Percentiles rank a stretch among this genome's conserved stretches.
Conservation (phyloP, 805 yeast genomes). For the Lipomyces yamanashiensis region DNA sequence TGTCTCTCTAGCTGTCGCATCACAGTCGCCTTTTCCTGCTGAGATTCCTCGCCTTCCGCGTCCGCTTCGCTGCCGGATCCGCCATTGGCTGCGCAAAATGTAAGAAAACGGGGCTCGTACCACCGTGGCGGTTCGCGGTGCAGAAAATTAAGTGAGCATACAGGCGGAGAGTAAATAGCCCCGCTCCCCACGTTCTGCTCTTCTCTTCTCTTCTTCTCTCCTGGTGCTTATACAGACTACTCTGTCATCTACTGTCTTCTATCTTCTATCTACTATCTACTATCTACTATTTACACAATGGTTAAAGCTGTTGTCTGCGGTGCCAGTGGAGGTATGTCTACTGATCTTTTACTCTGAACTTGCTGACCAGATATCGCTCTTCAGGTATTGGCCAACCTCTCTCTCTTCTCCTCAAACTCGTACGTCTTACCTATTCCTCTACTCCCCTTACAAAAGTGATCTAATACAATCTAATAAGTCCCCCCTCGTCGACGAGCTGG, state of each 20-base stretch:
- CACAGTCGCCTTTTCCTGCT: too few relatives aligned
- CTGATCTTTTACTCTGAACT: neutral
- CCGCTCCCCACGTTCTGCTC: constrained; percentile 1
- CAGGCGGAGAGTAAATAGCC: neutral
- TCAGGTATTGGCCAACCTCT: constrained; percentile 89
- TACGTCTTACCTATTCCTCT: constrained; percentile 4
- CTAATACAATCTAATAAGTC: constrained; percentile 42
- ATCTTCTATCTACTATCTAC: neutral
- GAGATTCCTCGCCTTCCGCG: too few relatives aligned
- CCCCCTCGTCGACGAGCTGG: constrained; percentile 63
- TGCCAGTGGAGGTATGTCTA: constrained; percentile 50
- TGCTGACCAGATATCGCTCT: neutral
- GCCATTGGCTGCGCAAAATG: too few relatives aligned
- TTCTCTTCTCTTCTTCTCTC: neutral
- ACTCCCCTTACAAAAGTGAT: neutral
- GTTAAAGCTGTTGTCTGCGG: constrained; percentile 66
- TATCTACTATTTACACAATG: constrained; percentile 37
- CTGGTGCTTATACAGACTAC: too few relatives aligned
- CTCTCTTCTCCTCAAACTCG: constrained; percentile 74
- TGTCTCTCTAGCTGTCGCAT: too few relatives aligned
- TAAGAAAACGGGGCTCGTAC: too few relatives aligned
- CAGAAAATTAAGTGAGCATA: too few relatives aligned
- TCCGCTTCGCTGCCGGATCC: too few relatives aligned
- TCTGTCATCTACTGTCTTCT: neutral
- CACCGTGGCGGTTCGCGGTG: too few relatives aligned